Base-by-base conservation (phyloP, 2,329 filamentous ascomycete species). In the Neonectria magnoliae region DNA sequence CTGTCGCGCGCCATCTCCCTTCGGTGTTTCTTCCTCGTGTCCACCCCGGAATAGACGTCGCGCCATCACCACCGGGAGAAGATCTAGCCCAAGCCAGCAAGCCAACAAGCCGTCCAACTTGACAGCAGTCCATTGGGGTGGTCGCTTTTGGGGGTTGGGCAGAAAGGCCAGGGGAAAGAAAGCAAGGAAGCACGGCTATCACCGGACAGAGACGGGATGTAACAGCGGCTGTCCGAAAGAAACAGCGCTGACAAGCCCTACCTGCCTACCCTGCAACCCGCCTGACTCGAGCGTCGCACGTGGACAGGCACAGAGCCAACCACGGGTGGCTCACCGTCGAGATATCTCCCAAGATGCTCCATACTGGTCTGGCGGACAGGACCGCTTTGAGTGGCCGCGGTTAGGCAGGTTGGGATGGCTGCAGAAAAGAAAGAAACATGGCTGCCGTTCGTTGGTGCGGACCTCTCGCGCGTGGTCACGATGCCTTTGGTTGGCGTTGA, bases 311-410 rank as follows among this genome's bases (percentile, higher is more conserved):
- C 20, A 33, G 51, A 56, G 53, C 65, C 65, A 67, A 65, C 65
- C 59, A 41, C 31, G 41, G n/a, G 47, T 50, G 47, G 36, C 44
- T 60, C 25, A 25, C 47, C 38, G 33, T 29, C 16, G 18, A 38
- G 53, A 42, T 44, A 60, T 66, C 64, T 54, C 29, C 29, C 25
- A 25, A 29, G 10, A 29, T 29, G 29, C 29, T 29, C 62, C 64
- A 64, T 72, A 67, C 67, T 62, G 70, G 68, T 72, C 68, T 69
- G 50, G 33, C 33, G 41, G 52, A 57, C 38, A 59, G 41, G 48
- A 42, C 38, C 42, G 18, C 53, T 13, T 33, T 13, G 31, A 33
- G 41, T 42, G 20, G 27, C 16, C 57, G 52, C 48, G 44, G 51
- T 65, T 60, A 55, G 57, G 57, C 57, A 58, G 57, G 65, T 5